A percentile compares a stretch with the other conserved stretches of the same genome.
Evolutionary conservation across 106 monocot species (phyloP).

Genomic region (Iris macrosiphon): DNA sequence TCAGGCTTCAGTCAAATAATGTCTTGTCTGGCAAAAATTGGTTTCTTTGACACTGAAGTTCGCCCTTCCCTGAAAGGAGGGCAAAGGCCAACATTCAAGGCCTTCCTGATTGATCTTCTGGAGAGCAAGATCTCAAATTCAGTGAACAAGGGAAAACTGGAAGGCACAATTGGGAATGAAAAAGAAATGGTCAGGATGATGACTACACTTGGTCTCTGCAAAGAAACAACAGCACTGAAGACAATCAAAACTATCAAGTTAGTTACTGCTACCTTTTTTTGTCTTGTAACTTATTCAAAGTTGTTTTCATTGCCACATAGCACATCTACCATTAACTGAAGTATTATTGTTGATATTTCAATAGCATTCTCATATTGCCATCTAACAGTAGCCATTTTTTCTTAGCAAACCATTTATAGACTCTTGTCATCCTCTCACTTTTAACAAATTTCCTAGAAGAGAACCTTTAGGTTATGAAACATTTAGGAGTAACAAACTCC

Average conservation of each 20-base stretch:
- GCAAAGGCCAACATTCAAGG: slow-evolving; percentile 45
- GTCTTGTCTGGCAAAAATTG: slow-evolving; percentile 77
- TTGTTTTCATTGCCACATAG: background rate
- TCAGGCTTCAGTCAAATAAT: slow-evolving; percentile 94
- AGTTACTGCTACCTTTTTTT: slow-evolving; percentile 1
- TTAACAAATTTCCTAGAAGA: too few species aligned
- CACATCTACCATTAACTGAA: too few species aligned
- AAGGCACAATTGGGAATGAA: slow-evolving; percentile 19
- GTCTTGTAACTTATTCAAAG: background rate
- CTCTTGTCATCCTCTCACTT: too few species aligned
- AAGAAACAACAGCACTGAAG: slow-evolving; percentile 59
- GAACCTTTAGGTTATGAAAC: too few species aligned
- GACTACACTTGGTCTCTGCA: slow-evolving; percentile 49
- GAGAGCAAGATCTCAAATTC: background rate
- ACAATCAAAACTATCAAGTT: slow-evolving; percentile 76
- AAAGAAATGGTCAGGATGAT: slow-evolving; percentile 45
- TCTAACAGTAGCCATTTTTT: too few species aligned
- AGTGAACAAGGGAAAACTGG: background rate
- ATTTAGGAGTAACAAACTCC: too few species aligned
- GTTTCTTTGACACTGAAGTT: slow-evolving; percentile 59
- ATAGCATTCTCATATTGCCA: too few species aligned
- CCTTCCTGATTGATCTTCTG: slow-evolving; percentile 61
- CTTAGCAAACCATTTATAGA: too few species aligned
- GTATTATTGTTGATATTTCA: too few species aligned
- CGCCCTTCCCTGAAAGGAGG: slow-evolving; percentile 56